Evolutionary conservation across 495 filamentous ascomycete genomes (phyloP).

Genomic region (Penicillium goetzii): DNA sequence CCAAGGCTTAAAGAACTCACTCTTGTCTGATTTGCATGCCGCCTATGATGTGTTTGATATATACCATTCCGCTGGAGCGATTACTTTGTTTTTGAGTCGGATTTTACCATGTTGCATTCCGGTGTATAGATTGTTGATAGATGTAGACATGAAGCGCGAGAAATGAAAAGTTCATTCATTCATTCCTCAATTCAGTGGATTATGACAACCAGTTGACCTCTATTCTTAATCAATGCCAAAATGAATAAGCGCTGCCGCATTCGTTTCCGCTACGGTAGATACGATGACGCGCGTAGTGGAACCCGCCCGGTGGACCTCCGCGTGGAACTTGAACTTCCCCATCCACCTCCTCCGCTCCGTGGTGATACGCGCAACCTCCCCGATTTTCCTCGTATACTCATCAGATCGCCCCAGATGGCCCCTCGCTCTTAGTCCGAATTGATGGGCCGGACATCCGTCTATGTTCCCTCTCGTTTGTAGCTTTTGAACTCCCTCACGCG

Average conservation of each 20-base stretch:
- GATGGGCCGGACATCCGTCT: conserved; percentile 5
- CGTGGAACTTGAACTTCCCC: conserved; percentile 9
- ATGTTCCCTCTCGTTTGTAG: conserved; percentile 4
- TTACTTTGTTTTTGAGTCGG: conserved; percentile 11
- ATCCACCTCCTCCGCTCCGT: background rate
- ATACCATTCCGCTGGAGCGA: conserved; percentile 28
- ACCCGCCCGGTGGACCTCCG: conserved; percentile 6
- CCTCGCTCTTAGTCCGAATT: background rate
- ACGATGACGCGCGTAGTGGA: conserved; percentile 6
- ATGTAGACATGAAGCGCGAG: background rate
- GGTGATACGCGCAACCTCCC: conserved; percentile 19
- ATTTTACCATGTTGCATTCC: conserved; percentile 2
- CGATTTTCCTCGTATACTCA: background rate
- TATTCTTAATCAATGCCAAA: background rate
- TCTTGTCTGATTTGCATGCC: conserved; percentile 21
- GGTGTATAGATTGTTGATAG: conserved; percentile 2
- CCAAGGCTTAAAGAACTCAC: conserved; percentile 24
- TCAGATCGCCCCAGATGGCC: background rate
- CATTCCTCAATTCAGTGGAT: background rate
- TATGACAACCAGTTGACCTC: background rate
- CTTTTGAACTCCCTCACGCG: conserved; percentile 18
- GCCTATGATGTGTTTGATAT: conserved; percentile 28
- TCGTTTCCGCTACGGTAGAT: background rate
- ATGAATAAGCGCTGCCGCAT: background rate
- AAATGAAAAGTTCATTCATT: background rate